Evolutionary conservation across 352 stramenopile genomes (phyloP).

Genomic region (Pythium coloratum): DNA sequence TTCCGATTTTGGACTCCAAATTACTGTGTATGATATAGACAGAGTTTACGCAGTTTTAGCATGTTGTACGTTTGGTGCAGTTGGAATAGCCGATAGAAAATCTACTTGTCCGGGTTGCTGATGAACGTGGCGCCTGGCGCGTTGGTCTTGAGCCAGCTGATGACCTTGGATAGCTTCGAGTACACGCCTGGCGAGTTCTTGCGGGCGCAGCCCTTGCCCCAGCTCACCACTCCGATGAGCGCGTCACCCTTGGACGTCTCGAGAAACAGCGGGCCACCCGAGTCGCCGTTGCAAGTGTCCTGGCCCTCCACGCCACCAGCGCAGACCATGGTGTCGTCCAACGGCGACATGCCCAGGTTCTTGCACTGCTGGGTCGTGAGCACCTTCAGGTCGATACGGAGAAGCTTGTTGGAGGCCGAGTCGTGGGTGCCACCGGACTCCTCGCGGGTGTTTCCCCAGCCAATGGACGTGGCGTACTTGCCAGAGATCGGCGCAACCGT

Average conservation of each 20-base stretch:
- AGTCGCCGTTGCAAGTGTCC: constrained; percentile 33
- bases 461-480: constrained; percentile 17
- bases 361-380: neutral
- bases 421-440: constrained; percentile 15
- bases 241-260: constrained; percentile 18
- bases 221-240: constrained; percentile 30
- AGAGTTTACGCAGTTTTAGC: too few relatives aligned
- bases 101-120: constrained; percentile 14
- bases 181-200: constrained; percentile 15
- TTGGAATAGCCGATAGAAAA: neutral
- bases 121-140: constrained; percentile 7
- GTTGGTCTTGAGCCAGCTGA: constrained; percentile 9
- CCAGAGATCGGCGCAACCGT: neutral
- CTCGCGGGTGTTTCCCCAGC: constrained; percentile 20
- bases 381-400: neutral
- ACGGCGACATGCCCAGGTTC: neutral
- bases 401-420: constrained; percentile 13
- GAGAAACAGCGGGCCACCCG: constrained; percentile 27
- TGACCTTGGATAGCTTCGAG: neutral
- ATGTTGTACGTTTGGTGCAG: too few relatives aligned
- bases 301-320: constrained; percentile 18
- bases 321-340: constrained; percentile 22
- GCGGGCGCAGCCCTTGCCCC: constrained; percentile 21
- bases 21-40: too few relatives aligned
- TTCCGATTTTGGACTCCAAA: too few relatives aligned